These are phyloP conservation scores for Sugiyamaella chiloensis DNA, from an alignment of 805 yeast genomes.

Conservation along the genomic window DNA sequence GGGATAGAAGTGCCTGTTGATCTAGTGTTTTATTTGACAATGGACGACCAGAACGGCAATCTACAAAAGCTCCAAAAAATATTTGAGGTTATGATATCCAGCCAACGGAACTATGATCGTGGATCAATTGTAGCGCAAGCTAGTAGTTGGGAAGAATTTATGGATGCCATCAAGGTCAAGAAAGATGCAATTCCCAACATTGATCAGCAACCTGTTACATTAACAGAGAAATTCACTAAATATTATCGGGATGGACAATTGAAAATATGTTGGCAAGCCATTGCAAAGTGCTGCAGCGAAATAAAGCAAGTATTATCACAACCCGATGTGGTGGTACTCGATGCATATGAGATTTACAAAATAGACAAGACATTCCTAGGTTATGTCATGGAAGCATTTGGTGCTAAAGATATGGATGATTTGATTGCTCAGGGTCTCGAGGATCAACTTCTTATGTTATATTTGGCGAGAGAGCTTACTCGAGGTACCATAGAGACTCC, in stretches of 20 bases:
- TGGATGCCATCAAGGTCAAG: slow-evolving; percentile 3
- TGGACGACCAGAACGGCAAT: slow-evolving; percentile 1
- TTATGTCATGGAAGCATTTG: neutral
- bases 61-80: slow-evolving; percentile 7
- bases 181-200: neutral
- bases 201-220: neutral
- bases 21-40: slow-evolving; percentile 8
- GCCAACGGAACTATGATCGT: neutral
- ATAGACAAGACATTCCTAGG: slow-evolving; percentile 8
- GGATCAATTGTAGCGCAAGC: slow-evolving; percentile 1
- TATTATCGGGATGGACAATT: slow-evolving; percentile 14
- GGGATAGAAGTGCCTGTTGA: slow-evolving; percentile 5
- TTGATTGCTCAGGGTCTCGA: slow-evolving; percentile 15
- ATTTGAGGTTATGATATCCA: slow-evolving; percentile 3
- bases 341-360: neutral
- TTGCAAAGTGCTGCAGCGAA: slow-evolving; percentile 4
- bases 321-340: neutral
- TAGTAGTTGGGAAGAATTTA: slow-evolving; percentile 1
- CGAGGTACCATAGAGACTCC: neutral
- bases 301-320: neutral
- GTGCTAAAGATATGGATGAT: slow-evolving; percentile 9
- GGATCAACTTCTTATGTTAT: slow-evolving; percentile 15
- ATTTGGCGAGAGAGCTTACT: slow-evolving; percentile 12
- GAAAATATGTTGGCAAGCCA: slow-evolving; percentile 5
- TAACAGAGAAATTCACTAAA: slow-evolving; percentile 8